Percentiles rank a stretch among this genome's conserved stretches.
These are phyloP conservation scores for Hippophae tibetana DNA, from an alignment of 306 rosid genomes.

Conservation along the genomic window DNA sequence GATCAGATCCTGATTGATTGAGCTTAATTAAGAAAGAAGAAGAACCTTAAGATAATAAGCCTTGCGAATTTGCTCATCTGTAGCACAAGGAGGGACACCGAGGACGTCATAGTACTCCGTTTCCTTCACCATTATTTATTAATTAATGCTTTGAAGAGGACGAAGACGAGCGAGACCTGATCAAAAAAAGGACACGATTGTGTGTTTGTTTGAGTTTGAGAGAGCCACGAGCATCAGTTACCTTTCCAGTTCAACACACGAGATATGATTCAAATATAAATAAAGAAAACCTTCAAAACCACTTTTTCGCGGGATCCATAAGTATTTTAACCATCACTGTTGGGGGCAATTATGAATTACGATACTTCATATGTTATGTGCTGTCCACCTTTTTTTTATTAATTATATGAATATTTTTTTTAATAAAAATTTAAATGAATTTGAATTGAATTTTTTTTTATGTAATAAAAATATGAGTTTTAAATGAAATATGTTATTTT, in stretches of 20 bases:
- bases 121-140: slow-evolving; percentile 53
- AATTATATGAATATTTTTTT: no score
- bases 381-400: no score
- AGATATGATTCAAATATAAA: background rate
- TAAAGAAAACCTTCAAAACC: slow-evolving; percentile 33
- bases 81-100: slow-evolving; percentile 52
- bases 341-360: no score
- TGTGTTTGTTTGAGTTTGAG: background rate
- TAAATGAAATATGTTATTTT: no score
- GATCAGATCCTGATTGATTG: no score
- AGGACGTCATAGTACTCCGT: slow-evolving; percentile 79
- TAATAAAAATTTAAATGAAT: no score
- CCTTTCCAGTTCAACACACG: slow-evolving; percentile 52
- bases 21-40: background rate
- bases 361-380: no score
- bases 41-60: slow-evolving; percentile 83
- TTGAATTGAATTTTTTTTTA: no score
- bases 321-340: slow-evolving; percentile 31
- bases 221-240: slow-evolving; percentile 26
- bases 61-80: slow-evolving; percentile 76
- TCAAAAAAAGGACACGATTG: background rate
- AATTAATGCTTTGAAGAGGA: background rate
- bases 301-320: slow-evolving; percentile 61
- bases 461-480: no score
- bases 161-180: background rate